phyloP scores from a whole-genome alignment of 176 grass and related monocot genomes.

The Musa beccarii region DNA sequence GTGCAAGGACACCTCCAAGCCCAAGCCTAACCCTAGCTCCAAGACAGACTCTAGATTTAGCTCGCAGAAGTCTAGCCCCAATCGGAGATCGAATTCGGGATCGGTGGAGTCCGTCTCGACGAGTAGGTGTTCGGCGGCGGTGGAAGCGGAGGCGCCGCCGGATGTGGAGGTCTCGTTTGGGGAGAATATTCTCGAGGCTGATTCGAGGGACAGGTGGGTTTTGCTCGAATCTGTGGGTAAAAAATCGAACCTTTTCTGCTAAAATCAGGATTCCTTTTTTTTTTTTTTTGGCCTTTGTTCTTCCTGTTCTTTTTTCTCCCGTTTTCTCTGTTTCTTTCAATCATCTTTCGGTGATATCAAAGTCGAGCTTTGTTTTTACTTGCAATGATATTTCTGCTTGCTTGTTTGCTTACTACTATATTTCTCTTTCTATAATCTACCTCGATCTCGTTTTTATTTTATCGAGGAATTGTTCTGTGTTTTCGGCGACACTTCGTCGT shows the following conservation, averaged over 20 bases:
- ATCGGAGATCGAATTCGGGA: not conserved
- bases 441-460: too few species aligned
- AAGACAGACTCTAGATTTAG: not conserved
- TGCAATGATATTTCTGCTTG: too few species aligned
- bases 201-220: constrained; percentile 19
- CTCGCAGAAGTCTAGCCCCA: not conserved
- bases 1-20: not conserved
- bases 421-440: too few species aligned
- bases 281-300: not conserved
- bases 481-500: too few species aligned
- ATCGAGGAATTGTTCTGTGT: too few species aligned
- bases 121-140: not conserved
- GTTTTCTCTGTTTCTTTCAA: too few species aligned
- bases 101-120: not conserved
- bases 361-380: too few species aligned
- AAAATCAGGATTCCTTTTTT: not conserved
- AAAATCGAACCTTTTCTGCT: not conserved
- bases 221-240: not conserved
- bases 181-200: constrained; percentile 19
- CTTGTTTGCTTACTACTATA: too few species aligned
- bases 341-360: too few species aligned
- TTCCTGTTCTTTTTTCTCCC: too few species aligned
- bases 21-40: not conserved
- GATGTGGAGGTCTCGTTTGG: constrained; percentile 11
- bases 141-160: not conserved